Evolutionary conservation across 495 filamentous ascomycete species (phyloP).

Genomic region (Beverwykella pulmonaria): DNA sequence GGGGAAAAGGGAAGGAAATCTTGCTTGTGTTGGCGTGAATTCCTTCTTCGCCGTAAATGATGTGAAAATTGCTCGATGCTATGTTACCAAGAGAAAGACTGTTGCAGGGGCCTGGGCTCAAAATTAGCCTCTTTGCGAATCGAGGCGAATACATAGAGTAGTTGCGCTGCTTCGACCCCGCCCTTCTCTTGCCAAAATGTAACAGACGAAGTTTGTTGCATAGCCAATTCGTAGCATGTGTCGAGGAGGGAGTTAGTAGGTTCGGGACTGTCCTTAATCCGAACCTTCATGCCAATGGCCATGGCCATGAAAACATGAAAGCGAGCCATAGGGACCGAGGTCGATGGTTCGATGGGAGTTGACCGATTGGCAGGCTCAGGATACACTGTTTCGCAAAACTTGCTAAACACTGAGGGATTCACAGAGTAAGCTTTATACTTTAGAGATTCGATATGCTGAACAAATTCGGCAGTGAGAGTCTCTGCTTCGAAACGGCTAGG

Average conservation of each 20-base stretch:
- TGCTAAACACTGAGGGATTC: constrained; percentile 7
- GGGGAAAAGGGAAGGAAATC: background rate
- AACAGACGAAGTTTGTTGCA: constrained; percentile 23
- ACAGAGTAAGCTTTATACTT: constrained; percentile 18
- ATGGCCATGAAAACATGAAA: constrained; percentile 35
- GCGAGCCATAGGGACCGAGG: constrained; percentile 25
- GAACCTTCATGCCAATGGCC: constrained; percentile 33
- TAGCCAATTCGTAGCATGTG: constrained; percentile 27
- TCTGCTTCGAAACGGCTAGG: constrained; percentile 33
- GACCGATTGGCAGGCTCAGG: constrained; percentile 9
- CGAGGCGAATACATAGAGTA: constrained; percentile 22
- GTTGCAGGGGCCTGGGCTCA: constrained; percentile 21
- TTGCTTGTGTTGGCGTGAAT: background rate
- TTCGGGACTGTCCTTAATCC: constrained; percentile 20
- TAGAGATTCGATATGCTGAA: constrained; percentile 21
- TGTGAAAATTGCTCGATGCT: background rate
- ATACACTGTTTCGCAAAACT: constrained; percentile 27
- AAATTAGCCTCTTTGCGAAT: constrained; percentile 20
- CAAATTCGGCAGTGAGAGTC: constrained; percentile 26
- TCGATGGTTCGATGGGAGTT: constrained; percentile 7
- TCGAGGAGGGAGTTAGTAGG: constrained; percentile 26
- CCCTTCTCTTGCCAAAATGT: constrained; percentile 31
- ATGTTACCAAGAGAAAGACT: constrained; percentile 32
- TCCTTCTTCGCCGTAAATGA: background rate
- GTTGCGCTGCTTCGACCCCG: constrained; percentile 24